Evolutionary conservation across 1,139 yeast genomes (phyloP), one percentile per base, ranked within the genome.

Genomic region (Wickerhamiella pararugosa): DNA sequence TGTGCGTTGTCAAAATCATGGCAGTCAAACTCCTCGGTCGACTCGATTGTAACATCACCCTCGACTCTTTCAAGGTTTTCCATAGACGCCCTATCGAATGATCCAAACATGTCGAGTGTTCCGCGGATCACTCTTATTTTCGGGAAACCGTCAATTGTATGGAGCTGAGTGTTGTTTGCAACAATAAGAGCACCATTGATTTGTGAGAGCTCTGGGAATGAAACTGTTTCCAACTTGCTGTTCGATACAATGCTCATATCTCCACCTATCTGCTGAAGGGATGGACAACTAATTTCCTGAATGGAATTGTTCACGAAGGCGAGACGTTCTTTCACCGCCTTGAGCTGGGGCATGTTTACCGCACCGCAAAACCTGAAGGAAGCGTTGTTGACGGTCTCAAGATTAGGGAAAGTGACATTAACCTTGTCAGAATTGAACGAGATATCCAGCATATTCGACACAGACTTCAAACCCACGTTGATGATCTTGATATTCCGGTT

Each of bases 41-140:
- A 73, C 62, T 79, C 79, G 61, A 90, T 70, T 59, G 68, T 67
- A 67, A 87, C 92, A 64, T 94, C 95, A 73, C 98, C 98, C 63
- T 75, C 73, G 59, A 90, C 94, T 57, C 79, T 73, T 55, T 65
- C 68, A 62, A 90, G 75, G 36, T 73, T 59, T 53, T 77, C 75
- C 62, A 90, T 73, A 50, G 83, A 67, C 61, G 93, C 90, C 58
- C 77, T 71, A 62, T 76, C 70, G 66, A 87, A 84, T 62, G 73
- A 65, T 70, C 98, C 98, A 53, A 64, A 65, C 52, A 86, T 68
- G 62, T 71, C 70, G 56, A 90, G 76, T 55, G 97, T 87, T 71
- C 97, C 97, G 60, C 81, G 83, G 57, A 90, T 75, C 48, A 79
- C 63, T 61, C 70, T 64, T 59, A 90, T 73, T 55, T 71, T 62